Percentiles rank a stretch among this genome's conserved stretches.
Conservation (phyloP, 352 stramenopile species). For the Globisporangium paroecandrum region DNA sequence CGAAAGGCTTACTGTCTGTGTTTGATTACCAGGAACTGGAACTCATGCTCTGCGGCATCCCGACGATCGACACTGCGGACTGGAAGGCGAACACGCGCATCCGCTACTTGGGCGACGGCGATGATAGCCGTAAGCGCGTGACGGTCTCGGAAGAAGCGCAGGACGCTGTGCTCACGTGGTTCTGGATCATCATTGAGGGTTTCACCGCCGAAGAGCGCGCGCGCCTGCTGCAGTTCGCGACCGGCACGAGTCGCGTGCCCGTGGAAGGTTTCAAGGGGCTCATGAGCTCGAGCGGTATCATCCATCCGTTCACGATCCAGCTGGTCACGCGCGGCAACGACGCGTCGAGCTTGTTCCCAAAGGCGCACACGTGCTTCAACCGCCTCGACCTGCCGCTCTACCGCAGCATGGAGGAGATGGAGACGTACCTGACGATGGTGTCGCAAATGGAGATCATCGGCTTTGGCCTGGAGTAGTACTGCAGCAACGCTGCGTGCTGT, state of each 20-base stretch:
- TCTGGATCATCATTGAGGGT: constrained; percentile 59
- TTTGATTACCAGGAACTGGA: constrained; percentile 85
- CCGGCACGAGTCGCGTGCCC: constrained; percentile 70
- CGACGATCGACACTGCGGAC: constrained; percentile 63
- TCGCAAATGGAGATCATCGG: constrained; percentile 79
- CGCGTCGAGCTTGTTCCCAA: constrained; percentile 48
- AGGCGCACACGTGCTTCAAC: constrained; percentile 87
- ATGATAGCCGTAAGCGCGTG: constrained; percentile 28
- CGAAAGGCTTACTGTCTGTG: constrained; percentile 51
- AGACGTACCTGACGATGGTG: constrained; percentile 76
- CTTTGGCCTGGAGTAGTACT: constrained; percentile 65
- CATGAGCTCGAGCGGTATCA: constrained; percentile 76
- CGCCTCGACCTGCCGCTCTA: constrained; percentile 76
- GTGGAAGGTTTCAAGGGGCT: constrained; percentile 79
- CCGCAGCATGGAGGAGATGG: constrained; percentile 57
- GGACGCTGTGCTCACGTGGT: constrained; percentile 59
- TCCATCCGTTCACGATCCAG: constrained; percentile 80
- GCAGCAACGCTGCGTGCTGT: not conserved
- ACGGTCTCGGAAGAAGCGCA: constrained; percentile 31
- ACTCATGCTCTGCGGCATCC: constrained; percentile 70
- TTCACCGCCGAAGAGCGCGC: constrained; percentile 70
- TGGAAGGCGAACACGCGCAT: constrained; percentile 57
- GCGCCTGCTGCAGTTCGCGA: constrained; percentile 72
- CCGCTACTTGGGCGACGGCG: constrained; percentile 52
- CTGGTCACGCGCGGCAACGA: constrained; percentile 48